Evolutionary conservation across 176 grass and related monocot genomes (phyloP).

Genomic region (Triticum timopheevii): DNA sequence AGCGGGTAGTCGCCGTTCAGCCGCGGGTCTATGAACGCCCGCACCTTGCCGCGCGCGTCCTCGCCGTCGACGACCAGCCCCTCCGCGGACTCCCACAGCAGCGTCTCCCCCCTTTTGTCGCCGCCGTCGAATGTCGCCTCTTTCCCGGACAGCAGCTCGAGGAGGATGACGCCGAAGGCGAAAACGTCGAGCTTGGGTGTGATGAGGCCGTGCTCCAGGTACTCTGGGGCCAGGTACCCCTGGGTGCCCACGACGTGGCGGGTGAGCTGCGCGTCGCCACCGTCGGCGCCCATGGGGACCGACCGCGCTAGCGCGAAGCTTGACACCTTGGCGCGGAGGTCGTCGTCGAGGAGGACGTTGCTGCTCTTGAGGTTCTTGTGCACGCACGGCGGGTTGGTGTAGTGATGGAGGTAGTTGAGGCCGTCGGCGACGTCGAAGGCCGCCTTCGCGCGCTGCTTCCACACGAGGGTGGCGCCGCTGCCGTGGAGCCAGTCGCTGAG

Average conservation of each 20-base stretch:
- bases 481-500: constrained; percentile 73
- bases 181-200: constrained; percentile 12
- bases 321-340: constrained; percentile 70
- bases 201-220: constrained; percentile 20
- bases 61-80: constrained; percentile 38
- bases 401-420: constrained; percentile 87
- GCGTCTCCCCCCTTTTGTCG: constrained; percentile 11
- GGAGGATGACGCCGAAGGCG: constrained; percentile 8
- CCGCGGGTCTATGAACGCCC: constrained; percentile 58
- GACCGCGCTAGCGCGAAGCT: constrained; percentile 70
- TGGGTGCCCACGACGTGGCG: constrained; percentile 9
- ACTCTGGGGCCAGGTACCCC: constrained; percentile 5
- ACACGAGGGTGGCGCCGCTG: constrained; percentile 13
- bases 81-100: constrained; percentile 55
- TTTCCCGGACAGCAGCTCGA: constrained; percentile 4
- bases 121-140: constrained; percentile 16
- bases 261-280: not conserved
- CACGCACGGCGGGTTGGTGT: constrained; percentile 67
- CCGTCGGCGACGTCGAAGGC: constrained; percentile 68
- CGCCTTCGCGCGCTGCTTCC: constrained; percentile 69
- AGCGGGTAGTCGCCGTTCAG: constrained; percentile 65
- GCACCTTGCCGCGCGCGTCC: constrained; percentile 47
- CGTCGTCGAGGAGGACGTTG: constrained; percentile 69
- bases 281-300: not conserved
- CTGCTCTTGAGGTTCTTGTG: constrained; percentile 85